Evolutionary conservation across 176 grass and related monocot species (phyloP).

Genomic region (Zizania latifolia): DNA sequence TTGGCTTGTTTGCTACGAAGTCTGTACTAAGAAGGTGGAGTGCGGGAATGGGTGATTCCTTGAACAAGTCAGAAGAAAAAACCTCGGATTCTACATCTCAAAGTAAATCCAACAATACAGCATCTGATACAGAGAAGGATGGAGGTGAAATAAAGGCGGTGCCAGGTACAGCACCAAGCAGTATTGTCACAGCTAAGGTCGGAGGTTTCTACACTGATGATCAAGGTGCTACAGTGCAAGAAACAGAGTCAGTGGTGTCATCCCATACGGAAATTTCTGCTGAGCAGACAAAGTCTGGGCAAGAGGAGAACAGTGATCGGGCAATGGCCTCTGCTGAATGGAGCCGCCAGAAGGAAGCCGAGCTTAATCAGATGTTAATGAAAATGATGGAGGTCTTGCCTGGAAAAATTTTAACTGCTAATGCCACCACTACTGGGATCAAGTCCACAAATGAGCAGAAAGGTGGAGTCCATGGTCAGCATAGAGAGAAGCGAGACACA

Average conservation of each 20-base stretch:
- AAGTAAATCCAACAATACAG: constrained; percentile 39
- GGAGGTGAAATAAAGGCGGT: constrained; percentile 39
- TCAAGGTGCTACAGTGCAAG: constrained; percentile 19
- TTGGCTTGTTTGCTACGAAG: constrained; percentile 63
- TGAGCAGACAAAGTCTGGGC: constrained; percentile 42
- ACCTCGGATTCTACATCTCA: constrained; percentile 45
- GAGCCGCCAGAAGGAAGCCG: constrained; percentile 89
- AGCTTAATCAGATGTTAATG: constrained; percentile 94
- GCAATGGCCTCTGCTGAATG: constrained; percentile 68
- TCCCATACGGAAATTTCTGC: constrained; percentile 29
- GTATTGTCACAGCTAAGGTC: constrained; percentile 6
- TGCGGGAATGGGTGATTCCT: constrained; percentile 80
- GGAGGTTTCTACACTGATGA: constrained; percentile 27
- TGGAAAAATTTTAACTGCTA: constrained; percentile 52
- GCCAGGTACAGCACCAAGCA: constrained; percentile 10
- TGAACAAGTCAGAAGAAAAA: constrained; percentile 54
- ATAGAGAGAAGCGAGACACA: constrained; percentile 63
- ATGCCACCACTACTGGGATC: constrained; percentile 27
- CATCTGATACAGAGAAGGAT: constrained; percentile 34
- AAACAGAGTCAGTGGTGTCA: constrained; percentile 26
- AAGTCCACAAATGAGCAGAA: constrained; percentile 55
- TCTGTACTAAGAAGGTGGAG: constrained; percentile 91
- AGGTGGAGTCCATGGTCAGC: constrained; percentile 39
- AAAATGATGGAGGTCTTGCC: constrained; percentile 93
- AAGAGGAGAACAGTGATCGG: constrained; percentile 50